These are phyloP conservation scores for Linnemannia zychae DNA, from an alignment of 192 early-diverging fungal species.

Conservation along the genomic window DNA sequence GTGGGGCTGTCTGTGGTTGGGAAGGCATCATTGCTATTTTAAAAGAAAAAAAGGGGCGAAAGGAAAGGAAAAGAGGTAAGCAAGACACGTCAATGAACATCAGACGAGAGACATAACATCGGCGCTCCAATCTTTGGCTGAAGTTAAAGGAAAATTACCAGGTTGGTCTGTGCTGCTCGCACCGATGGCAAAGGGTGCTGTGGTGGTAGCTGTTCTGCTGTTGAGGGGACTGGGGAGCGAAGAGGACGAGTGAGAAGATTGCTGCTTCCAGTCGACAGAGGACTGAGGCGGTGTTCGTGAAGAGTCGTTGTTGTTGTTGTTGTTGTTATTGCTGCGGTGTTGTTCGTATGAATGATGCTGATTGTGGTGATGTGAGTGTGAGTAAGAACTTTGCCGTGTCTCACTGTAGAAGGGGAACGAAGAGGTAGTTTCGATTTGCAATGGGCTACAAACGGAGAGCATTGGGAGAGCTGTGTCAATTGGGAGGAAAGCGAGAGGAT, in stretches of 20 bases:
- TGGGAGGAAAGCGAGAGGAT: not conserved
- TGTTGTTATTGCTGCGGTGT: not conserved
- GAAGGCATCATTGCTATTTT: constrained; percentile 41
- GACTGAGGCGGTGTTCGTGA: constrained; percentile 6
- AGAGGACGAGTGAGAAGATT: constrained; percentile 25
- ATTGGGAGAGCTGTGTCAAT: constrained; percentile 31
- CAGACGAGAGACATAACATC: not conserved
- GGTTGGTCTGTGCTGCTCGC: constrained; percentile 17
- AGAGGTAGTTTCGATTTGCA: constrained; percentile 49
- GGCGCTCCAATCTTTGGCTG: not conserved
- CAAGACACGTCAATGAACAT: not conserved
- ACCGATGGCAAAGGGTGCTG: not conserved
- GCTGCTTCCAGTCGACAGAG: constrained; percentile 18
- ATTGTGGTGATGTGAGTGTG: constrained; percentile 9
- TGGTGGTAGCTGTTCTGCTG: constrained; percentile 17
- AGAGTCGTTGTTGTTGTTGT: not conserved
- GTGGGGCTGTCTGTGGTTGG: constrained; percentile 28
- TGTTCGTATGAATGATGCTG: constrained; percentile 9
- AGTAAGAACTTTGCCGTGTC: constrained; percentile 29
- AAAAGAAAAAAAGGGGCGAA: not conserved
- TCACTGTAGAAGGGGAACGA: constrained; percentile 54
- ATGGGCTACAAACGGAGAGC: constrained; percentile 53
- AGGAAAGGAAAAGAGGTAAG: not conserved
- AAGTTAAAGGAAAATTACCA: constrained; percentile 21
- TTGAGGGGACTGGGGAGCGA: constrained; percentile 9